Evolutionary conservation across 371 early-diverging fungal species (phyloP).

Genomic region (Rhizopus microsporus): DNA sequence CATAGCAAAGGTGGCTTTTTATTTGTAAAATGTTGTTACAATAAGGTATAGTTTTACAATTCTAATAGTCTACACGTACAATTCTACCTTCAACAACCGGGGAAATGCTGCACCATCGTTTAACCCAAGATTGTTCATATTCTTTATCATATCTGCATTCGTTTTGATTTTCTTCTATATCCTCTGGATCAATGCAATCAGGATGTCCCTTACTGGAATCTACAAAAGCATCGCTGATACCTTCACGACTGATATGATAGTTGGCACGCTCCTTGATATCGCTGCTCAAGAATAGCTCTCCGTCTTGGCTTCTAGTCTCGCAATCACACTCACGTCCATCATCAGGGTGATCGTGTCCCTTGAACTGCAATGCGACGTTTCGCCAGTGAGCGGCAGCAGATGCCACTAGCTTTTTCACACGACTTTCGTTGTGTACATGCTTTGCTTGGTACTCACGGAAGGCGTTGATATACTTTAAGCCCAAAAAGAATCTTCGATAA

Average conservation of each 20-base stretch:
- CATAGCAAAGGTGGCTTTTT: neutral
- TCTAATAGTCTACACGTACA: slow-evolving; percentile 26
- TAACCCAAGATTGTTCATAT: slow-evolving; percentile 26
- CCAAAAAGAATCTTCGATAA: slow-evolving; percentile 55
- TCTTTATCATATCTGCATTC: slow-evolving; percentile 8
- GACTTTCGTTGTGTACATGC: slow-evolving; percentile 14
- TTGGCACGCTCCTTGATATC: slow-evolving; percentile 20
- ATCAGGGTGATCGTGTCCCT: slow-evolving; percentile 18
- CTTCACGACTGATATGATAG: slow-evolving; percentile 19
- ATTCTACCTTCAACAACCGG: slow-evolving; percentile 47
- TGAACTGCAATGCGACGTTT: slow-evolving; percentile 16
- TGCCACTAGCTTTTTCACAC: slow-evolving; percentile 18
- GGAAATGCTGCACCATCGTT: slow-evolving; percentile 49
- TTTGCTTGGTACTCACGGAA: slow-evolving; percentile 32
- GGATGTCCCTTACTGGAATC: slow-evolving; percentile 32
- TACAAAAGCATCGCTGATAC: slow-evolving; percentile 32
- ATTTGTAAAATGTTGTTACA: neutral
- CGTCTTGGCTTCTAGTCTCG: slow-evolving; percentile 8
- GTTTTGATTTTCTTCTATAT: slow-evolving; percentile 20
- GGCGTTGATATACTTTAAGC: slow-evolving; percentile 59
- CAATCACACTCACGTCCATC: slow-evolving; percentile 17
- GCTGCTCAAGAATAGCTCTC: slow-evolving; percentile 8
- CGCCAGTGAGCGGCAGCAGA: slow-evolving; percentile 31
- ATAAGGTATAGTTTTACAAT: neutral
- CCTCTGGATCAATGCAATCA: slow-evolving; percentile 23